These are phyloP conservation scores for Insectozyma bohioensis DNA, from an alignment of 1,139 yeast species.

Conservation along the genomic window DNA sequence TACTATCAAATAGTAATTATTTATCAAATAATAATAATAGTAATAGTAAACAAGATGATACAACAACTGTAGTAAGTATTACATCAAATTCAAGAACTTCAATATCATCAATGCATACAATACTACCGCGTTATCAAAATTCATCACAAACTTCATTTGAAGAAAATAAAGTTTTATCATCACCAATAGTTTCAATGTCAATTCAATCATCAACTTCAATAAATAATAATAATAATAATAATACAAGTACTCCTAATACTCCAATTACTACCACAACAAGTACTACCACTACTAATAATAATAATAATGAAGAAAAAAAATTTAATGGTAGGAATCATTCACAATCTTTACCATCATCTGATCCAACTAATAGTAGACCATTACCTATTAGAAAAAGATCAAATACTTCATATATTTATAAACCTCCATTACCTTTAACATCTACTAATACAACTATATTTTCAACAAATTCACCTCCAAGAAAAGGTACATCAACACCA, in stretches of 20 bases:
- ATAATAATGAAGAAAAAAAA: constrained; percentile 5
- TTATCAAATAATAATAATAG: background rate
- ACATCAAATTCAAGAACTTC: too few relatives aligned
- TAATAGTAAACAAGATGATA: background rate
- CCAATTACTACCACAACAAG: too few relatives aligned
- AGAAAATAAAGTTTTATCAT: constrained; percentile 31
- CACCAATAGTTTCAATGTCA: constrained; percentile 37
- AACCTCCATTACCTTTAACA: constrained; percentile 10
- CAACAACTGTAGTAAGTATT: too few relatives aligned
- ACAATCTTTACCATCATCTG: constrained; percentile 30
- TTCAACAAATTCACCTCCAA: too few relatives aligned
- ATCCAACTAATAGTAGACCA: constrained; percentile 2
- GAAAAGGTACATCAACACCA: background rate
- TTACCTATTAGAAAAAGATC: constrained; percentile 22
- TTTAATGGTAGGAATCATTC: constrained; percentile 28
- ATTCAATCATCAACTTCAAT: constrained; percentile 5
- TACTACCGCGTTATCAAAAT: constrained; percentile 2
- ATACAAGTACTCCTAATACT: background rate
- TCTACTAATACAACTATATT: constrained; percentile 1
- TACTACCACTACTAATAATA: background rate
- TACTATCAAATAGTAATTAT: constrained; percentile 10
- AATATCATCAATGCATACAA: background rate
- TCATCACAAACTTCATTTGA: constrained; percentile 15
- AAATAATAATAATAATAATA: background rate
- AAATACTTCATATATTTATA: constrained; percentile 23